Evolutionary conservation across 192 early-diverging fungal species (phyloP).

Genomic region (Radiomyces spectabilis): DNA sequence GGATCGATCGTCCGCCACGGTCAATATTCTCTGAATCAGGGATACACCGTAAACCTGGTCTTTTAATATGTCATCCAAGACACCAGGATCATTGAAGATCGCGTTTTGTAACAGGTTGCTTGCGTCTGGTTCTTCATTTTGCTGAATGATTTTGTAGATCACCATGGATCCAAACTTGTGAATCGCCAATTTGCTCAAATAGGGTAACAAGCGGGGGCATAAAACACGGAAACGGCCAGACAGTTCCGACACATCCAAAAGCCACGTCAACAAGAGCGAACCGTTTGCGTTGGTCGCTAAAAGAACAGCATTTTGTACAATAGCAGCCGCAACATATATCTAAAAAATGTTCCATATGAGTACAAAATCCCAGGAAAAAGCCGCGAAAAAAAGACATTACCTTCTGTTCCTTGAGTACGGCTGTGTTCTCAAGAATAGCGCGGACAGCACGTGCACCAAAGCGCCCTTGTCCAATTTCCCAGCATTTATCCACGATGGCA

Average conservation of each 20-base stretch:
- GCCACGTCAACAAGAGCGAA: slow-evolving; percentile 85
- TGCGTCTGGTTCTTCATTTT: slow-evolving; percentile 12
- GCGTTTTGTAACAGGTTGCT: slow-evolving; percentile 3
- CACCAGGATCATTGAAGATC: neutral
- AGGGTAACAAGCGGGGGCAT: slow-evolving; percentile 13
- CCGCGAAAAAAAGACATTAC: no score
- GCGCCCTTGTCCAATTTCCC: slow-evolving; percentile 87
- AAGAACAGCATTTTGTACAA: slow-evolving; percentile 76
- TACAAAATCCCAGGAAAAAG: no score
- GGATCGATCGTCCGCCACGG: neutral
- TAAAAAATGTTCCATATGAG: no score
- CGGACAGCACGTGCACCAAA: slow-evolving; percentile 93
- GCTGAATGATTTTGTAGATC: slow-evolving; percentile 9
- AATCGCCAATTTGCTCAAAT: slow-evolving; percentile 13
- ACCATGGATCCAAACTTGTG: slow-evolving; percentile 21
- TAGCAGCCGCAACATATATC: slow-evolving; percentile 72
- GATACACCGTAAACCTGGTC: slow-evolving; percentile 6
- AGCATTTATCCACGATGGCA: slow-evolving; percentile 80
- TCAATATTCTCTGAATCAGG: neutral
- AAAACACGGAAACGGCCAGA: slow-evolving; percentile 77
- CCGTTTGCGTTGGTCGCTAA: slow-evolving; percentile 90
- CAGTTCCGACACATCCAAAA: slow-evolving; percentile 80
- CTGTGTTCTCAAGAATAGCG: slow-evolving; percentile 84
- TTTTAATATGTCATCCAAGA: neutral
- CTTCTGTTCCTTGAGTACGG: slow-evolving; percentile 75